Conservation (phyloP, 2,329 filamentous ascomycete species). For the Calonectria multiphialidica region DNA sequence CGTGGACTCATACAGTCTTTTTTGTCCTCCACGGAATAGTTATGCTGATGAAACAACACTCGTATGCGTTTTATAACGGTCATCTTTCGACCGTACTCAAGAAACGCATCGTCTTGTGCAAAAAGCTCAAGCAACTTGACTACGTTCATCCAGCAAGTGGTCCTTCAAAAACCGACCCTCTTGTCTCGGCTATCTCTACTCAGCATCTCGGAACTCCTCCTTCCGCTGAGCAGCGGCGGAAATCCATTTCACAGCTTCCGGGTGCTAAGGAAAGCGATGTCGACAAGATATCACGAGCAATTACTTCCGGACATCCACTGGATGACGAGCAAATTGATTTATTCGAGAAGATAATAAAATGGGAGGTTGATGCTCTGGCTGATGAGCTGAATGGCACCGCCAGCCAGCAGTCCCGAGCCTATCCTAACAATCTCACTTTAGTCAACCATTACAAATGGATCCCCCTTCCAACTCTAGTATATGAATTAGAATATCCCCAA, state of each 20-base stretch:
- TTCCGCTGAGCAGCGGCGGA: constrained; percentile 57
- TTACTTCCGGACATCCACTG: constrained; percentile 71
- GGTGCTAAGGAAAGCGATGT: constrained; percentile 63
- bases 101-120: constrained; percentile 57
- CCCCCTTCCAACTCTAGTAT: constrained; percentile 80
- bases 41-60: constrained; percentile 88
- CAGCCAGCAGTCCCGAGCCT: constrained; percentile 61
- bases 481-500: constrained; percentile 83
- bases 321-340: constrained; percentile 71
- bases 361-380: constrained; percentile 73
- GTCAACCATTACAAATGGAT: constrained; percentile 79
- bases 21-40: constrained; percentile 80
- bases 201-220: constrained; percentile 57
- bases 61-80: constrained; percentile 84
- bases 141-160: constrained; percentile 59
- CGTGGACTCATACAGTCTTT: constrained; percentile 86
- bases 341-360: constrained; percentile 75
- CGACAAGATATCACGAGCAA: constrained; percentile 70
- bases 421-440: constrained; percentile 77
- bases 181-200: constrained; percentile 56
- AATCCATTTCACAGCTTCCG: constrained; percentile 50
- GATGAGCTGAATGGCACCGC: constrained; percentile 76
- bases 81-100: constrained; percentile 73
- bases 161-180: constrained; percentile 57
- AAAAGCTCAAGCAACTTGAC: constrained; percentile 69